Evolutionary conservation across 495 filamentous ascomycete genomes (phyloP).

Genomic region (Saxophila tyrrhenica): DNA sequence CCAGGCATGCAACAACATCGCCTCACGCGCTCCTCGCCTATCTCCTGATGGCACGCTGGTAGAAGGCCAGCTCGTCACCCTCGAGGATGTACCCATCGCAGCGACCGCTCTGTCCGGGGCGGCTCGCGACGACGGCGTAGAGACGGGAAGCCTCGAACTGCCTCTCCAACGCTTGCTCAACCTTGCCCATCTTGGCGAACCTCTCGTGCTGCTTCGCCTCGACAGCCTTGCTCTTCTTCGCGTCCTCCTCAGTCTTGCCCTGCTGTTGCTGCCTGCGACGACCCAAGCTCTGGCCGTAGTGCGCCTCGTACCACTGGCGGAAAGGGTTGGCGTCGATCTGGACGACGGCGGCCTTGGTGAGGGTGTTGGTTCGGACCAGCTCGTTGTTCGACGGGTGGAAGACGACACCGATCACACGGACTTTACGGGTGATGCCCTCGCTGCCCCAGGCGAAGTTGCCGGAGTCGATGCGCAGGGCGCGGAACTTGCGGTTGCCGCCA

Average conservation of each 20-base stretch:
- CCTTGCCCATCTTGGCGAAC: slow-evolving; percentile 70
- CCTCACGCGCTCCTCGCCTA: slow-evolving; percentile 40
- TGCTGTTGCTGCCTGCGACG: slow-evolving; percentile 72
- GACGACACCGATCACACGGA: slow-evolving; percentile 92
- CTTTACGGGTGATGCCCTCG: slow-evolving; percentile 94
- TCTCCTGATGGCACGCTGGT: slow-evolving; percentile 96
- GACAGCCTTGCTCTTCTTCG: slow-evolving; percentile 83
- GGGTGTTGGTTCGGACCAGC: slow-evolving; percentile 98
- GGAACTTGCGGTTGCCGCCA: slow-evolving; percentile 98
- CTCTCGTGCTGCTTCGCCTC: slow-evolving; percentile 91
- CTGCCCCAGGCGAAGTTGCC: slow-evolving; percentile 99
- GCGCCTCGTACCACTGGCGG: slow-evolving; percentile 99
- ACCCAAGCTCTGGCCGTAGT: slow-evolving; percentile 85
- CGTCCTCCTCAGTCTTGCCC: slow-evolving; percentile 46
- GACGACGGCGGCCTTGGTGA: slow-evolving; percentile 96
- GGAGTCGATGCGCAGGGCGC: slow-evolving; percentile 95
- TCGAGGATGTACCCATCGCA: slow-evolving; percentile 96
- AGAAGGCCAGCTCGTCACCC: slow-evolving; percentile 98
- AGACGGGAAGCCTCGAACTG: slow-evolving; percentile 98
- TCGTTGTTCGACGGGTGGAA: slow-evolving; percentile 99
- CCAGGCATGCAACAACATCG: slow-evolving; percentile 1
- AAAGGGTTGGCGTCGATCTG: slow-evolving; percentile 98
- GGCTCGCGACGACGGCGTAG: slow-evolving; percentile 78
- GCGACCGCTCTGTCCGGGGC: slow-evolving; percentile 94
- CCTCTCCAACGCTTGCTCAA: slow-evolving; percentile 81